These are phyloP conservation scores for Datisca glomerata DNA, from an alignment of 306 rosid species.

Conservation along the genomic window DNA sequence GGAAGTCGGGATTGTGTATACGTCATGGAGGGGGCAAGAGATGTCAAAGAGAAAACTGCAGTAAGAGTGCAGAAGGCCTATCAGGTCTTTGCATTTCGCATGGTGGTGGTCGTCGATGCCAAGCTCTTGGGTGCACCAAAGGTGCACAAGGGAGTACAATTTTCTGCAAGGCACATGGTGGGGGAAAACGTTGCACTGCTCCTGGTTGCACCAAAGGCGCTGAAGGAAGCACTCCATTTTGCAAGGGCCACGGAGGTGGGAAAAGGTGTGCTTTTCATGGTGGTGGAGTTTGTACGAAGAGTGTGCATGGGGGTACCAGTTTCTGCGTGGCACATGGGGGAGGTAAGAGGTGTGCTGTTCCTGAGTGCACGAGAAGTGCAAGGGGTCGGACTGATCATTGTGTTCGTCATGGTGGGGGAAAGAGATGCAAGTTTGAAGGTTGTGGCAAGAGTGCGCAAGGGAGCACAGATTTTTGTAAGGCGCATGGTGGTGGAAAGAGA, in stretches of 20 bases:
- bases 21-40: constrained; percentile 97
- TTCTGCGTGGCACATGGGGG: constrained; percentile 98
- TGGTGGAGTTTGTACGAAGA: constrained; percentile 69
- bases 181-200: constrained; percentile 82
- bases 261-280: constrained; percentile 83
- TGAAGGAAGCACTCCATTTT: constrained; percentile 86
- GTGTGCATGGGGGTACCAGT: constrained; percentile 93
- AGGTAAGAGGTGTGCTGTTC: constrained; percentile 82
- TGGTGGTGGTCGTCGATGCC: constrained; percentile 96
- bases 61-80: constrained; percentile 92
- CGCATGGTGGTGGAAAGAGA: constrained; percentile 97
- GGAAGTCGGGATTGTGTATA: constrained; percentile 87
- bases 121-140: constrained; percentile 64
- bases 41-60: constrained; percentile 80
- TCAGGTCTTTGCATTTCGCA: constrained; percentile 96
- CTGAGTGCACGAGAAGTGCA: constrained; percentile 88
- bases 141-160: constrained; percentile 97
- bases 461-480: constrained; percentile 91
- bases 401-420: constrained; percentile 95
- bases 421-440: constrained; percentile 73
- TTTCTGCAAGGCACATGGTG: constrained; percentile 97
- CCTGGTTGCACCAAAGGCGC: constrained; percentile 93
- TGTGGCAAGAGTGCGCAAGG: constrained; percentile 98
- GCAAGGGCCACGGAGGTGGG: constrained; percentile 97
- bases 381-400: constrained; percentile 94